Base-by-base conservation (phyloP, 805 yeast species). In the Zygoascus flipseniorum region DNA sequence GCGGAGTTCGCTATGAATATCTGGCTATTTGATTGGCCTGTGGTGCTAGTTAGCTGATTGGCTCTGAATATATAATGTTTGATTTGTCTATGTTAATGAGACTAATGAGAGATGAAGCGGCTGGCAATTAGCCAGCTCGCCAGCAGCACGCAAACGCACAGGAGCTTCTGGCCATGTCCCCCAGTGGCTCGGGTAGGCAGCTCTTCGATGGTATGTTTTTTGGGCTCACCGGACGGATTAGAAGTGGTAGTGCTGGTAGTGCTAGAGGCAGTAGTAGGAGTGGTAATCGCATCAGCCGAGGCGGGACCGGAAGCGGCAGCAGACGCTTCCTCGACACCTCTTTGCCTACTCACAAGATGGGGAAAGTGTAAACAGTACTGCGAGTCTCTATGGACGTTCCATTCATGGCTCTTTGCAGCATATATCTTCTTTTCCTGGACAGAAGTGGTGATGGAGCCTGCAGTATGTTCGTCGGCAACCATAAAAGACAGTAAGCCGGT, bases 401-500 rank as follows among this genome's bases (percentile, higher is more conserved):
- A 89, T 26, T 71, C 72, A 59, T 76, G 76, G 51, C 90, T 81
- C 43, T 76, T 77, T 31, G 61, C 67, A 2, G 96, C 95, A 54
- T 79, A 72, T 47, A 70, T 70, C 32, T 70, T 71, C 72, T 51
- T 55, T 41, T 52, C 49, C 1, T 20, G 53, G 16, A 78, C 85
- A 10, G 84, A 76, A 1, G 96, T 80, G 8, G 69, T 72, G 11
- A 89, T 80, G 8, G 92, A 82, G 0, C 97, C 97, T 0, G 96
- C 84, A 1, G 97, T 87, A 26, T 78, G 71, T 60, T 90, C 97
- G 55, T 80, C 79, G 9, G 93, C 84, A 0, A 95, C 88, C 98
- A 90, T 90, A 64, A 90, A 90, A 65, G 96, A 87, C 59, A 90
- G 72, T 39, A 90, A 72, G 0, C 97, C 98, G 10, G 83, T 86